Evolutionary conservation across 202 grass and related monocot species (phyloP), one percentile per base, ranked within the genome.

Genomic region (Saccharum hybrid): DNA sequence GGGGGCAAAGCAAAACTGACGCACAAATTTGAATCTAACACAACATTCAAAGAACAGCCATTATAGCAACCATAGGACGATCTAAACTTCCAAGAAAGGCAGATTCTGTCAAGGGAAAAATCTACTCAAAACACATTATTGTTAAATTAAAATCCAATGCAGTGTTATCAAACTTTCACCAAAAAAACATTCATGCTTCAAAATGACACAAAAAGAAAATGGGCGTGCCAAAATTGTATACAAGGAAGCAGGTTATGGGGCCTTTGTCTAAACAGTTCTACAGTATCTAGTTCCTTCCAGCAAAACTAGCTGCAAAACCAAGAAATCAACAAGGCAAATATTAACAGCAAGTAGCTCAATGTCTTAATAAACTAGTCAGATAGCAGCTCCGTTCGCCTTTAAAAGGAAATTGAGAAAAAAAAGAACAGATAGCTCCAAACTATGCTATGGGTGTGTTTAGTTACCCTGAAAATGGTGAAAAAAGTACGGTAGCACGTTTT

Each of bases 291-390:
- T 9, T 41, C 34, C 22, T 82, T 45, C 10, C 59, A 10, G 9
- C 41, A 43, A 21, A 63, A 82, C 40, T 8, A 57, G n/a, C 3
- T 3, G 34, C 2, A 54, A 74, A 74, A 13, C 46, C 4, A 74
- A 69, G n/a, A 74, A 80, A 75, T 36, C 12, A 66, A 75, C 4
- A 43, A 66, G 79, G 26, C 41, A 72, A 57, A 52, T 6, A 51
- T 28, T n/a, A 63, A 72, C 10, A 2, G 21, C 56, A 68, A 67
- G 23, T 42, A 70, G 41, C 11, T 64, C 16, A 36, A 66, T 26
- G 14, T 26, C 18, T 65, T 41, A n/a, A 14, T 45, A 12, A 45
- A 45, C 11, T 40, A 45, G 42, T 49, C 36, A 51, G 8, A 39
- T 40, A 57, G 57, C 38, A 18, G 22, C 12, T 18, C 38, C 0